Conservation (phyloP, 192 early-diverging fungal species). For the Neocallimastix lanati region DNA sequence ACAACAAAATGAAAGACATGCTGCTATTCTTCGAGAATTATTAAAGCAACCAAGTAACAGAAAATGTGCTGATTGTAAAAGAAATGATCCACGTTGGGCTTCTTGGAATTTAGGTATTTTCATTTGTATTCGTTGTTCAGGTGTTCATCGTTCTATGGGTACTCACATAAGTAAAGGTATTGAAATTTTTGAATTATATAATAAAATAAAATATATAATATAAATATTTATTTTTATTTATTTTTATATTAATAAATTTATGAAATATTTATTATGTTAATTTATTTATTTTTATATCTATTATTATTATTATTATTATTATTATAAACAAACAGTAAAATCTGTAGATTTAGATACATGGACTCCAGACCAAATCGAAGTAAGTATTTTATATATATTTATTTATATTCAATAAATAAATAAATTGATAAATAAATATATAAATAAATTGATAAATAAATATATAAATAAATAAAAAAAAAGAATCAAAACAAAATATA, state of each 20-base stretch:
- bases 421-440: no score
- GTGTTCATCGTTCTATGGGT: constrained; percentile 63
- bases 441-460: no score
- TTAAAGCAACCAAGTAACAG: constrained; percentile 49
- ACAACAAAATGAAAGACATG: constrained; percentile 49
- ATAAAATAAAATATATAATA: no score
- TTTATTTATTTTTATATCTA: not conserved
- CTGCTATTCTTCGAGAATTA: constrained; percentile 48
- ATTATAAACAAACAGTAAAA: constrained; percentile 38
- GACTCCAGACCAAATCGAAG: constrained; percentile 56
- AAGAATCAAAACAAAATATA: no score
- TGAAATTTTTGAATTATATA: no score
- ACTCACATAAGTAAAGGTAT: constrained; percentile 71
- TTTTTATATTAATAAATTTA: no score
- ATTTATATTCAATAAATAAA: no score
- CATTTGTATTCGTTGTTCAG: constrained; percentile 44
- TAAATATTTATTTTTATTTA: no score
- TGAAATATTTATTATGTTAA: no score
- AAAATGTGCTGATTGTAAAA: constrained; percentile 62
- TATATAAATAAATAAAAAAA: no score
- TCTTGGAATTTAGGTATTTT: constrained; percentile 41
- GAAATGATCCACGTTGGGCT: constrained; percentile 62
- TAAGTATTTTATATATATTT: not conserved
- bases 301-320: not conserved
- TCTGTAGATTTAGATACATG: constrained; percentile 66